Conservation (phyloP, 2,329 filamentous ascomycete genomes). For the Cladosporium sp. region DNA sequence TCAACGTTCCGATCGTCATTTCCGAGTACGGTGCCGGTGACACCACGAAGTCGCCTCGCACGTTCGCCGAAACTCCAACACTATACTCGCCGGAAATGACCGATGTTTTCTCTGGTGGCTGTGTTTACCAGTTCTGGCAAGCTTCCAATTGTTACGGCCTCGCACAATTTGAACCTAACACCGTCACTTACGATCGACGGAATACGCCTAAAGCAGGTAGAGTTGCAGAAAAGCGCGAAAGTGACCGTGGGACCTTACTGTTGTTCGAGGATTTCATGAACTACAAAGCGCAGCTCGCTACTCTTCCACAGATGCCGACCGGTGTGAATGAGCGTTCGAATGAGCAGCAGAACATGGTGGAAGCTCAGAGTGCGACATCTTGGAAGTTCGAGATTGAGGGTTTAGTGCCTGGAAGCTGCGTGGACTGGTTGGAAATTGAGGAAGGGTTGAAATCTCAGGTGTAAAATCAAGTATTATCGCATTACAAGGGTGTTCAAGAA, state of each 20-base stretch:
- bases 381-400: background rate
- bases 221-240: slow-evolving; percentile 20
- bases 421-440: background rate
- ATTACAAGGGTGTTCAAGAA: background rate
- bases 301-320: background rate
- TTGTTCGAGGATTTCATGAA: slow-evolving; percentile 24
- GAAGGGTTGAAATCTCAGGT: background rate
- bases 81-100: slow-evolving; percentile 20
- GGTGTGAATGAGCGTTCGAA: background rate
- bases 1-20: slow-evolving; percentile 17
- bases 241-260: slow-evolving; percentile 16
- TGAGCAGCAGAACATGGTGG: background rate
- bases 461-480: background rate
- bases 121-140: slow-evolving; percentile 21
- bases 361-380: background rate
- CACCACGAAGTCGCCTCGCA: slow-evolving; percentile 4
- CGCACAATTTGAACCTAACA: background rate
- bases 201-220: background rate
- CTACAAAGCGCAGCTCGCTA: slow-evolving; percentile 21
- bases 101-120: slow-evolving; percentile 22
- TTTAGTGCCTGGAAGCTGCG: background rate
- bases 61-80: slow-evolving; percentile 17
- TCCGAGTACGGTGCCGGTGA: slow-evolving; percentile 20
- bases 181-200: background rate
- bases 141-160: slow-evolving; percentile 19